Conservation (phyloP, 495 filamentous ascomycete species). For the Opeltia flavorubescens region DNA sequence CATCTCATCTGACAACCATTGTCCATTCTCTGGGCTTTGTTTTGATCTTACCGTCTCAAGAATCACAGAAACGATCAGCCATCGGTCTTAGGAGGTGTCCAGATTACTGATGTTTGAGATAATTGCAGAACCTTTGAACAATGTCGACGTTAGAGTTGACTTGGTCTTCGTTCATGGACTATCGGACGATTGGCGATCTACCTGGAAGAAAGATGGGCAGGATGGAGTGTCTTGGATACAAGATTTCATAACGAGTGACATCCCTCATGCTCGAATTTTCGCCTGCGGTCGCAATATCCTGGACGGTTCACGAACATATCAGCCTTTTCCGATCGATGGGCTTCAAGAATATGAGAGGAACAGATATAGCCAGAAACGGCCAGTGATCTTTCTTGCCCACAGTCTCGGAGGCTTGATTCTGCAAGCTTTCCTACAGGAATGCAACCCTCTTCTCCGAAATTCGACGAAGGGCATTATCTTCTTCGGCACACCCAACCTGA, state of each 20-base stretch:
- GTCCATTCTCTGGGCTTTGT: no score
- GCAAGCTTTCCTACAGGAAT: not conserved
- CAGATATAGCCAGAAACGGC: not conserved
- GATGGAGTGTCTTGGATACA: not conserved
- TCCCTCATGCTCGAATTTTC: not conserved
- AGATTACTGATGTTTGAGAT: no score
- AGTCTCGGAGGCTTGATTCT: not conserved
- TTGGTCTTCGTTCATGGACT: not conserved
- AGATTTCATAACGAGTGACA: not conserved
- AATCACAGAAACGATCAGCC: no score
- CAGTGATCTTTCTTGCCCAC: not conserved
- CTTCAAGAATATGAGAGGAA: not conserved
- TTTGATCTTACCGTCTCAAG: no score
- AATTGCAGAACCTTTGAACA: not conserved
- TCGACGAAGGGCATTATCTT: not conserved
- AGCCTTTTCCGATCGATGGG: not conserved
- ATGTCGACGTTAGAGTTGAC: not conserved
- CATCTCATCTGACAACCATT: no score
- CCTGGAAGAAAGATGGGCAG: not conserved
- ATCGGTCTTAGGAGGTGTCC: no score
- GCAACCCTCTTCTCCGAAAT: not conserved
- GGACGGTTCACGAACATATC: not conserved
- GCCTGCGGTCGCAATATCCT: not conserved
- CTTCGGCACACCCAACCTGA: not conserved
- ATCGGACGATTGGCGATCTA: not conserved